A percentile compares a stretch with the other conserved stretches of the same genome.
phyloP scores from a whole-genome alignment of 2,329 filamentous ascomycete genomes.

The Phyllosticta capitalensis region DNA sequence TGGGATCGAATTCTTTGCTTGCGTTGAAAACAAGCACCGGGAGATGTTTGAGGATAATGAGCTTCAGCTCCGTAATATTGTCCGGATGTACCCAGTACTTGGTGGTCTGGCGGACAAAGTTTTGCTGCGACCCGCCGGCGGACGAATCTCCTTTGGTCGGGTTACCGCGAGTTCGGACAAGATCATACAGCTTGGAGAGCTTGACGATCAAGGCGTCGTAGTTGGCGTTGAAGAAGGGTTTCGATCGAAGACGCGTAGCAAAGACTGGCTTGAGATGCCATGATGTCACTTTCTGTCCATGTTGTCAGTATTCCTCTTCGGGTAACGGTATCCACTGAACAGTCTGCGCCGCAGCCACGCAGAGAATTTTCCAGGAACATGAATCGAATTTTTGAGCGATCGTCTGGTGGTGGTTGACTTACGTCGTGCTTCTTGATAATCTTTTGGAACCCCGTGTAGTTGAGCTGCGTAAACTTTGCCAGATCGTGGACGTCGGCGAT shows the following conservation, averaged over 20 bases:
- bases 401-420: slow-evolving; percentile 37
- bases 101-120: slow-evolving; percentile 92
- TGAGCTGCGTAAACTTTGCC: slow-evolving; percentile 95
- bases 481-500: slow-evolving; percentile 98
- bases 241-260: slow-evolving; percentile 84
- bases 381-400: too few relatives aligned
- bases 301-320: not conserved
- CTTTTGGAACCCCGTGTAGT: slow-evolving; percentile 99
- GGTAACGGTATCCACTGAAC: not conserved
- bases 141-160: slow-evolving; percentile 86
- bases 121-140: slow-evolving; percentile 85
- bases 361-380: too few relatives aligned
- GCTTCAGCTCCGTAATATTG: slow-evolving; percentile 95
- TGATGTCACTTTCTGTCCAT: slow-evolving; percentile 76
- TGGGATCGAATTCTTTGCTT: slow-evolving; percentile 86
- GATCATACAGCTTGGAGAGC: slow-evolving; percentile 88
- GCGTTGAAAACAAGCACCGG: slow-evolving; percentile 96
- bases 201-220: slow-evolving; percentile 94
- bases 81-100: slow-evolving; percentile 99
- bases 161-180: slow-evolving; percentile 86
- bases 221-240: slow-evolving; percentile 98
- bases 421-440: slow-evolving; percentile 99
- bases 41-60: slow-evolving; percentile 95
- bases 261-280: slow-evolving; percentile 96
- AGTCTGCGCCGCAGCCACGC: not conserved